Conservation (phyloP, 345 rosid genomes). For the Linum trigynum region DNA sequence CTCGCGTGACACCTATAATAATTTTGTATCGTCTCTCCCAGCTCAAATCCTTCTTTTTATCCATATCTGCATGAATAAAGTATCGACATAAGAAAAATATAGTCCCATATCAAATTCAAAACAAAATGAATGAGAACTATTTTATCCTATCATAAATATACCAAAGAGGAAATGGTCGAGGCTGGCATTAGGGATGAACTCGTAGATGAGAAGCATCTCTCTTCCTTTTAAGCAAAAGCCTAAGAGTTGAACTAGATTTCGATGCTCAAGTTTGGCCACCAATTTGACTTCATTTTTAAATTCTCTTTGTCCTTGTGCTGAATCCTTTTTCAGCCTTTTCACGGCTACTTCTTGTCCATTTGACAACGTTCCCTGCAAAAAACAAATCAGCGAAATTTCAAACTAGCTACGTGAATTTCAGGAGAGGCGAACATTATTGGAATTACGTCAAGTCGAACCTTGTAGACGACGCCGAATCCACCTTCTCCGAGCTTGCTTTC, state of each 20-base stretch:
- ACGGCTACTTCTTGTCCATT: constrained; percentile 24
- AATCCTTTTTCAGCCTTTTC: constrained; percentile 23
- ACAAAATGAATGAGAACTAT: neutral
- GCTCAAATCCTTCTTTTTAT: constrained; percentile 6
- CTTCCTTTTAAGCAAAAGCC: constrained; percentile 16
- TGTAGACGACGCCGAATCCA: constrained; percentile 13
- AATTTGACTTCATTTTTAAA: constrained; percentile 31
- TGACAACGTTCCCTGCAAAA: constrained; percentile 18
- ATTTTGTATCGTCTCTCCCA: constrained; percentile 31
- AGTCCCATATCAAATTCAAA: neutral
- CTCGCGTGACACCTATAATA: constrained; percentile 31
- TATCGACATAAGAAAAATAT: neutral
- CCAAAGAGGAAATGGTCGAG: too few species aligned
- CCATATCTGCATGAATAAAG: constrained; percentile 12
- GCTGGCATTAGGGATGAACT: constrained; percentile 25
- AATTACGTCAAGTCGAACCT: constrained; percentile 9
- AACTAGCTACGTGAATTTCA: too few species aligned
- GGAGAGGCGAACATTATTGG: too few species aligned
- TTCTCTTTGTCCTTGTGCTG: constrained; percentile 32
- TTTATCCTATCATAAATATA: neutral
- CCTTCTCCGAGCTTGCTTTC: too few species aligned
- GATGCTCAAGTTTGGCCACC: constrained; percentile 32
- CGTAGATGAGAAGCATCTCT: constrained; percentile 34
- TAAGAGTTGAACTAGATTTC: constrained; percentile 18
- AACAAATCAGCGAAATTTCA: neutral